A percentile compares a stretch with the other conserved stretches of the same genome.
Evolutionary conservation across 1,284 basidiomycete genomes (phyloP).

Genomic region (Trichosporon faecale): DNA sequence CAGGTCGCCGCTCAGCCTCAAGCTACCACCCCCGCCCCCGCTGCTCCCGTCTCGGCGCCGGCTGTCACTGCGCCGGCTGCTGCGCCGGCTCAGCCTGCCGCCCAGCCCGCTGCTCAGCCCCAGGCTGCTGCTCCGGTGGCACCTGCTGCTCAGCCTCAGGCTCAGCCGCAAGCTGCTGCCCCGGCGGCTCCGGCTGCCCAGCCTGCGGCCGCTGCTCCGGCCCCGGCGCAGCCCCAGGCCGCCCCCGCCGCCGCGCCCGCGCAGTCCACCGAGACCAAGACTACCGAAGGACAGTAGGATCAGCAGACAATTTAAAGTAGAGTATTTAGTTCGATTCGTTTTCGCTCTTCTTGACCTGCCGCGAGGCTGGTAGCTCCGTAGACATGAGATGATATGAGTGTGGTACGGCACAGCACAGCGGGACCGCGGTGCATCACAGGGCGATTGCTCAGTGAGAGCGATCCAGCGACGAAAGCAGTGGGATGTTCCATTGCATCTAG

Average conservation of each 20-base stretch:
- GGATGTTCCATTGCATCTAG: too few relatives aligned
- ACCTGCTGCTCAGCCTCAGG: neutral
- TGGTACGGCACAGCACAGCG: neutral
- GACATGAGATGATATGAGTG: neutral
- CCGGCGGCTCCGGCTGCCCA: neutral
- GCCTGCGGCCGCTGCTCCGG: neutral
- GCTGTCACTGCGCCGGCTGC: neutral
- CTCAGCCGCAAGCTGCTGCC: neutral
- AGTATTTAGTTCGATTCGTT: neutral
- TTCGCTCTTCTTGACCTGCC: neutral
- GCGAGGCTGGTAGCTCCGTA: neutral
- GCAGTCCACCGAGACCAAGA: slow-evolving; percentile 3
- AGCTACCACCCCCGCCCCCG: neutral
- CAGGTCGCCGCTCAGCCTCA: slow-evolving; percentile 7
- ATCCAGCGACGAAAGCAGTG: too few relatives aligned
- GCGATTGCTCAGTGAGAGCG: too few relatives aligned
- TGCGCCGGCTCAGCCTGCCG: slow-evolving; percentile 1
- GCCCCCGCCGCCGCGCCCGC: too few relatives aligned
- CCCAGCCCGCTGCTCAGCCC: slow-evolving; percentile 29
- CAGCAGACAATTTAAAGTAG: slow-evolving; percentile 2
- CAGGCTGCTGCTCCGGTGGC: neutral
- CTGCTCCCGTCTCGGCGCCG: neutral
- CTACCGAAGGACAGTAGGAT: neutral
- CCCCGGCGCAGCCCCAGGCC: neutral
- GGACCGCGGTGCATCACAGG: too few relatives aligned